A percentile compares a stretch with the other conserved stretches of the same genome.
Conservation (phyloP, 805 yeast genomes). For the Clavispora carvajalis region DNA sequence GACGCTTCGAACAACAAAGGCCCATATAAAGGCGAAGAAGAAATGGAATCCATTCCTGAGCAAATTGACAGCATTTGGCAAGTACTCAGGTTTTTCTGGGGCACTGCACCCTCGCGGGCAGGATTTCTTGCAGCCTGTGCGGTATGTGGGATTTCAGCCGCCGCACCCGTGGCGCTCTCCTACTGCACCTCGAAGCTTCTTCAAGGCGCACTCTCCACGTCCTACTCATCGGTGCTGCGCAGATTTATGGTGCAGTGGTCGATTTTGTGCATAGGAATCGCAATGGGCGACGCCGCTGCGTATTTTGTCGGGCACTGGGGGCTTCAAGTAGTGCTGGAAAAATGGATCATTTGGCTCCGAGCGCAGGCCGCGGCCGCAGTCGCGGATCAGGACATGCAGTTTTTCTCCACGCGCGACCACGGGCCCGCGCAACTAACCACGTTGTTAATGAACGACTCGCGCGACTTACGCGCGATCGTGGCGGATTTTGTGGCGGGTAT, state of each 20-base stretch:
- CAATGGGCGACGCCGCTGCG: constrained; percentile 56
- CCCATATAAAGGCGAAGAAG: no score
- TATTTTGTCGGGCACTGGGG: constrained; percentile 46
- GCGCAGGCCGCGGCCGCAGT: constrained; percentile 43
- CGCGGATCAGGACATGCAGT: constrained; percentile 46
- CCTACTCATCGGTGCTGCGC: not conserved
- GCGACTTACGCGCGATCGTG: constrained; percentile 66
- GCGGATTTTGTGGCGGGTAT: constrained; percentile 56
- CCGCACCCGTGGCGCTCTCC: not conserved
- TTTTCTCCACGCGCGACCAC: constrained; percentile 40
- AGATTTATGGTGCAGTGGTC: constrained; percentile 49
- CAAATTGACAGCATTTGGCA: not conserved
- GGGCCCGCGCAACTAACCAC: constrained; percentile 55
- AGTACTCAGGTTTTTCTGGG: not conserved
- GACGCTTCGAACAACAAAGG: no score
- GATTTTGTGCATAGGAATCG: constrained; percentile 53
- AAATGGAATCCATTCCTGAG: not conserved
- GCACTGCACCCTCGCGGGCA: not conserved
- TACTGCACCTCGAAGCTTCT: not conserved
- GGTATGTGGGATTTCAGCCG: not conserved
- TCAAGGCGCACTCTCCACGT: not conserved
- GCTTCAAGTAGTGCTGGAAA: constrained; percentile 58
- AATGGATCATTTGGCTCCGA: constrained; percentile 58
- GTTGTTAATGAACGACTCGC: constrained; percentile 70
- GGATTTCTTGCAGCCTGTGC: not conserved